Evolutionary conservation across 2,329 filamentous ascomycete genomes (phyloP).

Genomic region (Lojkania enalia): DNA sequence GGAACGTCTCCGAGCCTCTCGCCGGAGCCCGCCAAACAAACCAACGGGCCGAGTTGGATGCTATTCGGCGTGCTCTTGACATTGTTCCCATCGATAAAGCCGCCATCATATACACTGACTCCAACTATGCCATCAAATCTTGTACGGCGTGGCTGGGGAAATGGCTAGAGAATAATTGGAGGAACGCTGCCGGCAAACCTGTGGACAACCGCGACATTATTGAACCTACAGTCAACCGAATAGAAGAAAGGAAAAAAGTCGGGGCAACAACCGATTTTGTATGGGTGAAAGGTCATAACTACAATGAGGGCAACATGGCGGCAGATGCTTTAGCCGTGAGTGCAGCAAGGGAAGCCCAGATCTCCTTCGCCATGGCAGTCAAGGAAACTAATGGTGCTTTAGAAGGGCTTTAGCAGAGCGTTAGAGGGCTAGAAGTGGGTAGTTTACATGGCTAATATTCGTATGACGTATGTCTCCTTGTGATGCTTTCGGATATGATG

Average conservation of each 20-base stretch:
- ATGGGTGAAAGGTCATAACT: conserved; percentile 85
- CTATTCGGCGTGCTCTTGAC: conserved; percentile 81
- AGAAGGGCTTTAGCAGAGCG: too few species aligned
- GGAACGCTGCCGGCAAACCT: conserved; percentile 66
- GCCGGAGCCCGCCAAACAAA: conserved; percentile 81
- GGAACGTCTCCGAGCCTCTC: conserved; percentile 77
- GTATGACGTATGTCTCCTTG: too few species aligned
- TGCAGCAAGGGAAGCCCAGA: conserved; percentile 53
- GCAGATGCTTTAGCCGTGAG: conserved; percentile 78
- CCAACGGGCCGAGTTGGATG: conserved; percentile 92
- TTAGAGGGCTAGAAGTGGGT: too few species aligned
- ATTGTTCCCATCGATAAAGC: conserved; percentile 68
- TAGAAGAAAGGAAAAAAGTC: conserved; percentile 65
- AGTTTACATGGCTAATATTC: too few species aligned
- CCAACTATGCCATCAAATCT: conserved; percentile 87
- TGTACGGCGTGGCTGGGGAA: conserved; percentile 78
- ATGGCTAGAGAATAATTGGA: conserved; percentile 78
- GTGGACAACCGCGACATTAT: conserved; percentile 91
- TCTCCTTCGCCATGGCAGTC: not conserved
- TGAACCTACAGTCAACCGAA: conserved; percentile 68
- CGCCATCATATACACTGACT: conserved; percentile 84
- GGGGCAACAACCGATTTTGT: conserved; percentile 68
- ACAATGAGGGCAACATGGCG: conserved; percentile 72
- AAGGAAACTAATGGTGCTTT: too few species aligned
- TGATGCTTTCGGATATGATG: too few species aligned